Conservation (phyloP, 805 yeast species). For the Candida hispaniensis region DNA sequence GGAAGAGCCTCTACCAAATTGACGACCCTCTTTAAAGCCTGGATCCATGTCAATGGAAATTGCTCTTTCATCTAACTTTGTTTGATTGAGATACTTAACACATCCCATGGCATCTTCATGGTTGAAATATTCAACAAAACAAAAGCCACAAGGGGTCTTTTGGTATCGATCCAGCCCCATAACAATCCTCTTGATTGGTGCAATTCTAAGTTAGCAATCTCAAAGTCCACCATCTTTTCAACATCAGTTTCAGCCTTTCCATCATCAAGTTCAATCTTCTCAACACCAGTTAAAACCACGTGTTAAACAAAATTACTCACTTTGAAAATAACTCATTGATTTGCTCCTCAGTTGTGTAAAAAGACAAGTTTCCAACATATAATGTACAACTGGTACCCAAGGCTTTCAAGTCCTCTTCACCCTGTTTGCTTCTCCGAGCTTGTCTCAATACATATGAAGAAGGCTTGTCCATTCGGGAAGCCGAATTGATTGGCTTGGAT, state of each 20-base stretch:
- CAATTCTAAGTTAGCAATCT: constrained; percentile 30
- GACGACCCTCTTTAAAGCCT: constrained; percentile 91
- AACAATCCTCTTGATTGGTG: constrained; percentile 64
- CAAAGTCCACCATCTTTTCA: not conserved
- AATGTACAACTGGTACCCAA: constrained; percentile 63
- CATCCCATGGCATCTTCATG: constrained; percentile 70
- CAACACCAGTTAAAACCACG: too few species aligned
- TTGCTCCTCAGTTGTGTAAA: constrained; percentile 91
- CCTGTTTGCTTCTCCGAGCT: constrained; percentile 27
- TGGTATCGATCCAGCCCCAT: constrained; percentile 93
- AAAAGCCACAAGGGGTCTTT: constrained; percentile 93
- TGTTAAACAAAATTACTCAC: constrained; percentile 31
- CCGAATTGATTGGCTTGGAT: constrained; percentile 24
- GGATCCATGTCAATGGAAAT: constrained; percentile 89
- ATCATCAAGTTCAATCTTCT: too few species aligned
- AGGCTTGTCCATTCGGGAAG: constrained; percentile 31
- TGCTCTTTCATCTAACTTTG: constrained; percentile 71
- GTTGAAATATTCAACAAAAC: constrained; percentile 70
- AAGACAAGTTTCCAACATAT: constrained; percentile 84
- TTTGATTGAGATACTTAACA: constrained; percentile 68
- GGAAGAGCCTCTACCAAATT: constrained; percentile 82
- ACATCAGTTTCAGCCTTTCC: too few species aligned
- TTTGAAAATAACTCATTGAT: constrained; percentile 76
- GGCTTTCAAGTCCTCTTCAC: constrained; percentile 47
- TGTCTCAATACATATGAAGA: constrained; percentile 29